Evolutionary conservation across 106 monocot genomes (phyloP).

Genomic region (Allium sativum): DNA sequence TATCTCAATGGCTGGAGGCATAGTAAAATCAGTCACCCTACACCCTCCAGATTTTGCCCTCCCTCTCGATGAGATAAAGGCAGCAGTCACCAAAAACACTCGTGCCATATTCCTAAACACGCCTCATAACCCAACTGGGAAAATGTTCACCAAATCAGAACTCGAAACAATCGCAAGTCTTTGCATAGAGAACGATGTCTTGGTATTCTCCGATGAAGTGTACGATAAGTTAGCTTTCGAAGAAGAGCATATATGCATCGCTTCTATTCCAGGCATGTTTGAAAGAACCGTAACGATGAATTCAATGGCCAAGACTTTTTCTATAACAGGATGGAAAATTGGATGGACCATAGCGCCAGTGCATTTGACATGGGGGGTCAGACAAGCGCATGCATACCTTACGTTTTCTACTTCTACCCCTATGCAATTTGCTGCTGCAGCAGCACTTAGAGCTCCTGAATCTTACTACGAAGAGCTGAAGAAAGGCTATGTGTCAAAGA

Average conservation of each 20-base stretch:
- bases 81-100: conserved; percentile 46
- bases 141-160: conserved; percentile 78
- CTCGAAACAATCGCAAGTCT: conserved; percentile 66
- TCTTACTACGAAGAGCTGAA: conserved; percentile 72
- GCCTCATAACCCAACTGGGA: conserved; percentile 96
- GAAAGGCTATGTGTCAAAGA: conserved; percentile 69
- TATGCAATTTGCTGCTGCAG: conserved; percentile 76
- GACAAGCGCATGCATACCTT: conserved; percentile 81
- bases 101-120: conserved; percentile 87
- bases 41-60: conserved; percentile 73
- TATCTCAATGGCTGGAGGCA: conserved; percentile 91
- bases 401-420: conserved; percentile 94
- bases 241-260: conserved; percentile 70
- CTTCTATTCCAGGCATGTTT: conserved; percentile 84
- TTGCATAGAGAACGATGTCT: conserved; percentile 69
- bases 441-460: conserved; percentile 60
- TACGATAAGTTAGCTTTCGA: conserved; percentile 91
- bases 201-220: conserved; percentile 88
- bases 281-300: conserved; percentile 92
- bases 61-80: conserved; percentile 64
- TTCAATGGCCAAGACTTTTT: conserved; percentile 92
- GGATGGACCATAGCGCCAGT: conserved; percentile 90
- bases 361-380: conserved; percentile 79
- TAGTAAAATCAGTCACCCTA: conserved; percentile 61
- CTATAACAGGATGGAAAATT: conserved; percentile 95